Evolutionary conservation across 345 rosid species (phyloP).

Genomic region (Eucalyptus sp.): DNA sequence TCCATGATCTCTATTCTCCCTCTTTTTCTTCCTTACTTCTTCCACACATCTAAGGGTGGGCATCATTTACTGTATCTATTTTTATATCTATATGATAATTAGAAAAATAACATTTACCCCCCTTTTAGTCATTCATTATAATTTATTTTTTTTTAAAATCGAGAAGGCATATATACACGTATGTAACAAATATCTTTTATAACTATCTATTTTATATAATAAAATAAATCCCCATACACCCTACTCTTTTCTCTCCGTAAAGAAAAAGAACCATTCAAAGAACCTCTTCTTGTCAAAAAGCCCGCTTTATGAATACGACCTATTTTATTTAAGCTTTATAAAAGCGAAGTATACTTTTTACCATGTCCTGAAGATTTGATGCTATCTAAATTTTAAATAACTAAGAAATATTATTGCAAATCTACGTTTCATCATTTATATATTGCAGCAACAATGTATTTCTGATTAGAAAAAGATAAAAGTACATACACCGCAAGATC

Average conservation of each 20-base stretch:
- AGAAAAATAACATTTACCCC: neutral
- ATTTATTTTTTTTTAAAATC: neutral
- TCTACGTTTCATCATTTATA: neutral
- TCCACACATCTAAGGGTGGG: neutral
- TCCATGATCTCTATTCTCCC: neutral
- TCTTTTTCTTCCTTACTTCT: neutral
- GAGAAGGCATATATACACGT: neutral
- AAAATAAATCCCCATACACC: neutral
- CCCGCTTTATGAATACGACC: neutral
- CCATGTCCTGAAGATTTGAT: neutral
- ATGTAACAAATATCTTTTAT: neutral
- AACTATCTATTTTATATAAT: neutral
- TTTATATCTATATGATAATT: neutral
- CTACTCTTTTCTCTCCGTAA: neutral
- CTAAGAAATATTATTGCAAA: neutral
- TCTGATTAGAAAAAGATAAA: neutral
- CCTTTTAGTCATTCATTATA: neutral
- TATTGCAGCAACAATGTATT: fast-evolving
- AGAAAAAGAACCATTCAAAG: neutral
- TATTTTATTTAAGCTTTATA: neutral
- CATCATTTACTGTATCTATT: neutral
- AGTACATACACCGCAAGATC: neutral
- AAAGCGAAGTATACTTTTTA: neutral
- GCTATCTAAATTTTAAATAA: neutral
- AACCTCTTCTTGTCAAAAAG: neutral